A percentile compares a stretch with the other conserved stretches of the same genome.
Evolutionary conservation across 2,329 filamentous ascomycete species (phyloP).

Genomic region (Penicillium sp.): DNA sequence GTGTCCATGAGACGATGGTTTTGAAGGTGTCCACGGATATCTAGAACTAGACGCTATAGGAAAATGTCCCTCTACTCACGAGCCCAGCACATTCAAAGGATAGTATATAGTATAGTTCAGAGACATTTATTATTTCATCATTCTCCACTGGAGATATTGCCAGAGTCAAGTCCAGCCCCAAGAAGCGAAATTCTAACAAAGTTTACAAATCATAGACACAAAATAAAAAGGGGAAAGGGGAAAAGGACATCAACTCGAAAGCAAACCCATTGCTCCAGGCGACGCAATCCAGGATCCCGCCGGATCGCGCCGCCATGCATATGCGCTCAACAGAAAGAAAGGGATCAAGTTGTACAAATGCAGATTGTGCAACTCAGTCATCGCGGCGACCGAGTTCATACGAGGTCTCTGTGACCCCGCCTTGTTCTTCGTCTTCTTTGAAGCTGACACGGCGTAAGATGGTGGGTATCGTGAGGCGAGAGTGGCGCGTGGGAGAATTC

Average conservation of each 20-base stretch:
- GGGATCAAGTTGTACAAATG: conserved; percentile 24
- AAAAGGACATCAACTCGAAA: conserved; percentile 9
- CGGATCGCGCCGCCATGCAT: conserved; percentile 24
- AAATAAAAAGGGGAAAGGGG: conserved; percentile 16
- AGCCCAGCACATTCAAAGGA: too few species aligned
- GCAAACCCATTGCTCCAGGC: conserved; percentile 24
- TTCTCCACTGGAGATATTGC: conserved; percentile 4
- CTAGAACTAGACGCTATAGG: too few species aligned
- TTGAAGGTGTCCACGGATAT: too few species aligned
- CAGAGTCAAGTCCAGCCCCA: conserved; percentile 12
- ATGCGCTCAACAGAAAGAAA: conserved; percentile 19
- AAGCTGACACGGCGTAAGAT: conserved; percentile 41
- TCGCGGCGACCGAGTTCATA: conserved; percentile 40
- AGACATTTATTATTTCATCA: conserved; percentile 5
- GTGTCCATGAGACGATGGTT: too few species aligned
- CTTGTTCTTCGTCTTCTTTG: conserved; percentile 44
- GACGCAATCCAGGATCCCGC: conserved; percentile 25
- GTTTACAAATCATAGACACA: conserved; percentile 22
- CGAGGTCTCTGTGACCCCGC: conserved; percentile 35
- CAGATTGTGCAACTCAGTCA: conserved; percentile 32
- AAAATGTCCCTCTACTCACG: too few species aligned
- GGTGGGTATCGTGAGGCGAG: conserved; percentile 36
- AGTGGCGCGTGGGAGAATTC: conserved; percentile 36
- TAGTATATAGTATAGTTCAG: neutral
- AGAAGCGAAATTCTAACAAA: conserved; percentile 30